Percentiles rank a stretch among this genome's conserved stretches.
phyloP scores from a whole-genome alignment of 768 basidiomycete species.

The Tulasnella sp. region DNA sequence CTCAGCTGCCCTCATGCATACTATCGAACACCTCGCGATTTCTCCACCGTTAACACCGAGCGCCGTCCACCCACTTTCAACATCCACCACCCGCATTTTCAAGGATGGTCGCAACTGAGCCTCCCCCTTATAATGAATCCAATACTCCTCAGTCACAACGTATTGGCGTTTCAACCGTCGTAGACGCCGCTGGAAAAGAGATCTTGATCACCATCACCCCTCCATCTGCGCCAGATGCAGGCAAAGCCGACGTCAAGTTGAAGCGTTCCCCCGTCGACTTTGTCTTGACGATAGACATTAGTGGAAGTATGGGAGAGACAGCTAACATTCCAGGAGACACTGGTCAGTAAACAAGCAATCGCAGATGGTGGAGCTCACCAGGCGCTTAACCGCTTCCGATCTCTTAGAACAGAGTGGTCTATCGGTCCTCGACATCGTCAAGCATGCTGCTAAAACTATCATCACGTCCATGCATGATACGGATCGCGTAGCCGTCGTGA shows the following conservation, averaged over 20 bases:
- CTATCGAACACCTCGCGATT: too few species aligned
- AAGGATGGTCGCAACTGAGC: not conserved
- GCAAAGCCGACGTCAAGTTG: not conserved
- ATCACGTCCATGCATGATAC: constrained; percentile 11
- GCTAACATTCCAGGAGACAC: constrained; percentile 16
- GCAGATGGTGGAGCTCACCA: not conserved
- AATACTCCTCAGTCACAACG: not conserved
- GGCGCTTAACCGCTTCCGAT: not conserved
- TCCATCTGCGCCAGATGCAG: not conserved
- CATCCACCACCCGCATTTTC: too few species aligned
- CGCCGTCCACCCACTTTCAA: too few species aligned
- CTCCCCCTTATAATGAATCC: not conserved
- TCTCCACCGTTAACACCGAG: too few species aligned
- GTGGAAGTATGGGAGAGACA: constrained; percentile 15
- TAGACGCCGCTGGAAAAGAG: not conserved
- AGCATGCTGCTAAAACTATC: constrained; percentile 17
- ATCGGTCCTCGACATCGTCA: constrained; percentile 17
- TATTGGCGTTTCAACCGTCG: not conserved
- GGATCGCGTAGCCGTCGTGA: constrained; percentile 18
- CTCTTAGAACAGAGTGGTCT: constrained; percentile 9
- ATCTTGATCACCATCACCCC: constrained; percentile 7
- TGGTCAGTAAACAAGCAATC: not conserved
- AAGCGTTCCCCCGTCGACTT: constrained; percentile 18
- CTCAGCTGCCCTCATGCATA: too few species aligned
- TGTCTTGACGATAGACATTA: constrained; percentile 17